A percentile compares a stretch with the other conserved stretches of the same genome.
Conservation (phyloP, 768 basidiomycete genomes). For the Pisolithus microcarpus region DNA sequence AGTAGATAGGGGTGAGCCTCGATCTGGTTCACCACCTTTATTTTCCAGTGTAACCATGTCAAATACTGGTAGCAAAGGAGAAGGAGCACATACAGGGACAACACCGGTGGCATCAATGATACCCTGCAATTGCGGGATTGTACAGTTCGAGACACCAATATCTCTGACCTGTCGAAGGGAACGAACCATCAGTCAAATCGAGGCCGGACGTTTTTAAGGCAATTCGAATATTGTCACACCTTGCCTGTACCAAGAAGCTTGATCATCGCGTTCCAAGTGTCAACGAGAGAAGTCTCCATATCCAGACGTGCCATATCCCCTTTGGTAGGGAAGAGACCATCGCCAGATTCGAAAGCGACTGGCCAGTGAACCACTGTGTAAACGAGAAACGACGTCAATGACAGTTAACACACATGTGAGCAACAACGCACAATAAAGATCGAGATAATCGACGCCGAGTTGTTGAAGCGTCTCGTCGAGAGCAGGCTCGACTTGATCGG, state of each 20-base stretch:
- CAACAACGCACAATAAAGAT: constrained; percentile 59
- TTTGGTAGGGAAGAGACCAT: constrained; percentile 47
- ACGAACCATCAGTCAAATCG: neutral
- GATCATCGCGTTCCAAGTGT: constrained; percentile 81
- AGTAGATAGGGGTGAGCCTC: constrained; percentile 77
- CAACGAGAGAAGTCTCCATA: constrained; percentile 50
- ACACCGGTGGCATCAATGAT: constrained; percentile 66
- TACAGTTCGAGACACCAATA: constrained; percentile 83
- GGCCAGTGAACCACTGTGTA: constrained; percentile 73
- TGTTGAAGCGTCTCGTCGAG: constrained; percentile 70
- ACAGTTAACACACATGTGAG: neutral
- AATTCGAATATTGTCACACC: constrained; percentile 27
- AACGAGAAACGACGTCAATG: no score
- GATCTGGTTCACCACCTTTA: constrained; percentile 65
- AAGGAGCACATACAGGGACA: constrained; percentile 46
- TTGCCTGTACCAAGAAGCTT: constrained; percentile 61
- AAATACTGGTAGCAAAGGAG: neutral
- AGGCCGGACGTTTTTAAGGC: constrained; percentile 1
- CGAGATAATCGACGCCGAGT: constrained; percentile 70
- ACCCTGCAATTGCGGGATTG: constrained; percentile 53
- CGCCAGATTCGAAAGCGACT: constrained; percentile 54
- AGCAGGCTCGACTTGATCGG: constrained; percentile 60
- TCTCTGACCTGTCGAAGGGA: constrained; percentile 42
- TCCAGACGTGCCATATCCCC: constrained; percentile 50
- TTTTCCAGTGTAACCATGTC: constrained; percentile 1